phyloP scores from a whole-genome alignment of 2,329 filamentous ascomycete genomes.

The Trichoderma pleuroti region DNA sequence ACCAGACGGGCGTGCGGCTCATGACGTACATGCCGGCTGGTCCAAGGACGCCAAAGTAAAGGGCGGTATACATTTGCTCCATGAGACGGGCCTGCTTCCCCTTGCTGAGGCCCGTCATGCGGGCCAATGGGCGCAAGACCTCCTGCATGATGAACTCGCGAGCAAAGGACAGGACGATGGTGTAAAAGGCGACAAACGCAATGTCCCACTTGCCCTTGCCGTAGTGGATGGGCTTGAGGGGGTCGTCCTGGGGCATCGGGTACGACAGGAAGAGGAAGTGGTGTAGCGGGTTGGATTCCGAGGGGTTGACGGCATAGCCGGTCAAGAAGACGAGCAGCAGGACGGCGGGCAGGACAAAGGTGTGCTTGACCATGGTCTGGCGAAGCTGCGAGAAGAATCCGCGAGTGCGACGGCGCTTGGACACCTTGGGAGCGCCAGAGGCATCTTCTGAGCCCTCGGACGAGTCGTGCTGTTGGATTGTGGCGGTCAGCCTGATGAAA shows the following conservation, averaged over 20 bases:
- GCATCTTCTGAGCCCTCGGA: neutral
- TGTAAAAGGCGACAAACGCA: conserved; percentile 86
- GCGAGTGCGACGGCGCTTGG: conserved; percentile 54
- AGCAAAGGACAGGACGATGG: conserved; percentile 83
- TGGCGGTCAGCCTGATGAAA: neutral
- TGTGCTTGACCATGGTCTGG: conserved; percentile 58
- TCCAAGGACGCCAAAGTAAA: conserved; percentile 82
- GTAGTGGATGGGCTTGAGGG: conserved; percentile 61
- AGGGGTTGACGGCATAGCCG: conserved; percentile 72
- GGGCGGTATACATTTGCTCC: conserved; percentile 91
- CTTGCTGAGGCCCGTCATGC: conserved; percentile 65
- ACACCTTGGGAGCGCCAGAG: conserved; percentile 36
- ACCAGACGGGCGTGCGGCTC: conserved; percentile 88
- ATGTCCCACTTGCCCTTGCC: conserved; percentile 86
- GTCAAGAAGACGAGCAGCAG: conserved; percentile 61
- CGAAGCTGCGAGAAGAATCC: conserved; percentile 46
- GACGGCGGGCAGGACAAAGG: conserved; percentile 63
- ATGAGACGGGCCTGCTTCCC: conserved; percentile 88
- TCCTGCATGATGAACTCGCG: conserved; percentile 96
- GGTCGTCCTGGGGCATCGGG: conserved; percentile 53
- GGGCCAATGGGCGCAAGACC: conserved; percentile 72
- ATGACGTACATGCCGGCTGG: conserved; percentile 88
- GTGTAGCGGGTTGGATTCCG: conserved; percentile 72
- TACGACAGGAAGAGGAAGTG: conserved; percentile 90
- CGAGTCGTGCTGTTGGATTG: conserved; percentile 3